These are phyloP conservation scores for Astraeus odoratus DNA, from an alignment of 768 basidiomycete genomes.

Conservation along the genomic window DNA sequence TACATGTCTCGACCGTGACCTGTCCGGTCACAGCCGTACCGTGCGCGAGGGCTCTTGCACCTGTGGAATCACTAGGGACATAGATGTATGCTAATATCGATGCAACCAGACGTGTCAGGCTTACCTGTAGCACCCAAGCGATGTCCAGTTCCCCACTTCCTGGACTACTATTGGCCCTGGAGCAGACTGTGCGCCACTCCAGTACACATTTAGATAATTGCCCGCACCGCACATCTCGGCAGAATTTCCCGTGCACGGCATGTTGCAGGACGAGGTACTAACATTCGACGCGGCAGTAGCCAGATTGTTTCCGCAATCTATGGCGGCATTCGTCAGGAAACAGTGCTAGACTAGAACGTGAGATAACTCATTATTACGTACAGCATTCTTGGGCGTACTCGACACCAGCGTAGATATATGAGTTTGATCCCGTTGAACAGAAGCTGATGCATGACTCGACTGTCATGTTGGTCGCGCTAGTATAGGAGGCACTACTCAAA, in stretches of 20 bases:
- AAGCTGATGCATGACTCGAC: slow-evolving; percentile 43
- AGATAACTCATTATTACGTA: slow-evolving; percentile 28
- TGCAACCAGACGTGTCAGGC: slow-evolving; percentile 5
- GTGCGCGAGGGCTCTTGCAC: slow-evolving; percentile 28
- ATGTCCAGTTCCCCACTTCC: slow-evolving; percentile 56
- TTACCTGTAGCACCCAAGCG: slow-evolving; percentile 69
- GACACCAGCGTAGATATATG: slow-evolving; percentile 60
- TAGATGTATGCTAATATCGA: neutral
- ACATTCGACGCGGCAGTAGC: slow-evolving; percentile 39
- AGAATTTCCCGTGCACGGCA: slow-evolving; percentile 53
- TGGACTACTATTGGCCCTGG: slow-evolving; percentile 45
- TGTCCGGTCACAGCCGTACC: slow-evolving; percentile 31
- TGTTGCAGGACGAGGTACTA: slow-evolving; percentile 48
- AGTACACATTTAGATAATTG: slow-evolving; percentile 54
- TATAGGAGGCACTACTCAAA: slow-evolving; percentile 41
- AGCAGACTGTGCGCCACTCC: slow-evolving; percentile 53
- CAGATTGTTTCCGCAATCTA: slow-evolving; percentile 61
- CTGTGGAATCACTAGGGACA: slow-evolving; percentile 28
- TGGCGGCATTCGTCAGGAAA: neutral
- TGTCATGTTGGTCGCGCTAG: slow-evolving; percentile 52
- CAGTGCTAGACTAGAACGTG: neutral
- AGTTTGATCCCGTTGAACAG: slow-evolving; percentile 30
- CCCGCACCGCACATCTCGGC: slow-evolving; percentile 56
- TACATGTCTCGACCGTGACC: slow-evolving; percentile 45
- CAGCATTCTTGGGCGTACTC: slow-evolving; percentile 65